Conservation (phyloP, 2,329 filamentous ascomycete species). For the Trichoderma semiorbis region DNA sequence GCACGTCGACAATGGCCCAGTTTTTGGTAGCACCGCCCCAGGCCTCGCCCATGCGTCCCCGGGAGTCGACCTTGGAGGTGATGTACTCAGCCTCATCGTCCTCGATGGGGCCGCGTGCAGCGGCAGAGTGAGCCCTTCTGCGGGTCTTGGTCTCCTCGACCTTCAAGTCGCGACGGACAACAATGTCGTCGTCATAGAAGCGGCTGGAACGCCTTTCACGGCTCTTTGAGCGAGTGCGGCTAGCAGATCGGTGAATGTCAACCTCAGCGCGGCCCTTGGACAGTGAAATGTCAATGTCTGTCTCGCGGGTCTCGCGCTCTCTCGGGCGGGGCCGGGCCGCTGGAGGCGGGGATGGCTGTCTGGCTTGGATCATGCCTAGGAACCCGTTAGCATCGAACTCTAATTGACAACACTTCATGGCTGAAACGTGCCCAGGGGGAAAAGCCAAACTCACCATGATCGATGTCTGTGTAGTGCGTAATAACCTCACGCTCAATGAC, state of each 20-base stretch:
- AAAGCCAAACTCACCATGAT: constrained; percentile 64
- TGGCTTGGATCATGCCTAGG: constrained; percentile 44
- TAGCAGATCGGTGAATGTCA: constrained; percentile 47
- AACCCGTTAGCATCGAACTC: constrained; percentile 8
- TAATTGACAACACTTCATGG: background rate
- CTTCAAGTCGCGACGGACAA: constrained; percentile 56
- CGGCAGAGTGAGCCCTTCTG: constrained; percentile 52
- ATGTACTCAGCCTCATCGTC: constrained; percentile 65
- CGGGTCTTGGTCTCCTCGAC: constrained; percentile 41
- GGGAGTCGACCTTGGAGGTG: constrained; percentile 51
- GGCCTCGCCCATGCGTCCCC: constrained; percentile 69
- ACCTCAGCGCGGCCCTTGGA: constrained; percentile 55
- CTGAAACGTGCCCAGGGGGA: background rate
- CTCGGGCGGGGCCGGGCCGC: constrained; percentile 46
- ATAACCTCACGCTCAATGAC: constrained; percentile 86
- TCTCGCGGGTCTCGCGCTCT: constrained; percentile 29
- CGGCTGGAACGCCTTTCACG: constrained; percentile 38
- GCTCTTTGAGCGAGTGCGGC: constrained; percentile 35
- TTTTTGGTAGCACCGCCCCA: constrained; percentile 69
- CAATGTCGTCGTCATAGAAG: constrained; percentile 61
- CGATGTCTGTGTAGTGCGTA: constrained; percentile 81
- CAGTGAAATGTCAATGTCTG: constrained; percentile 60
- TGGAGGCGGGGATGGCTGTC: constrained; percentile 46
- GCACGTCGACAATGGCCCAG: constrained; percentile 81
- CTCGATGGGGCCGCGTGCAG: constrained; percentile 35